phyloP scores from a whole-genome alignment of 148 eudicot genomes.

The Pharnaceum exiguum region DNA sequence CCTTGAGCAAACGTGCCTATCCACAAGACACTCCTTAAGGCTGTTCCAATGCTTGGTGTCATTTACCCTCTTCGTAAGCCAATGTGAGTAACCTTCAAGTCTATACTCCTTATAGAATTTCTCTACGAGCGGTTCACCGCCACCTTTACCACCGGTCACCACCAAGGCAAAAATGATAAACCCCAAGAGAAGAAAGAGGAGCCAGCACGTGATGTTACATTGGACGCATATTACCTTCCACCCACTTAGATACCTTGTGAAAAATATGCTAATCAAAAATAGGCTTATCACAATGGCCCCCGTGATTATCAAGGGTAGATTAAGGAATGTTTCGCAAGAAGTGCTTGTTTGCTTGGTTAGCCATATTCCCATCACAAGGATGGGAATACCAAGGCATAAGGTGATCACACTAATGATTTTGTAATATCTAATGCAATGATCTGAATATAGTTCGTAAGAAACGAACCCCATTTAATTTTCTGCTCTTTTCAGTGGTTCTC shows the following conservation, averaged over 20 bases:
- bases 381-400: slow-evolving; percentile 1
- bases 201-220: not conserved
- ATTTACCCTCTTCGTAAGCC: slow-evolving; percentile 7
- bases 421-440: too few relatives aligned
- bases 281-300: slow-evolving; percentile 2
- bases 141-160: not conserved
- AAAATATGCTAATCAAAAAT: too few relatives aligned
- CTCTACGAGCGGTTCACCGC: not conserved
- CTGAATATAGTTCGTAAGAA: too few relatives aligned
- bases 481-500: too few relatives aligned
- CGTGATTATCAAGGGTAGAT: not conserved
- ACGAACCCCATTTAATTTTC: too few relatives aligned
- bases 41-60: not conserved
- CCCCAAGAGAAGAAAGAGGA: not conserved
- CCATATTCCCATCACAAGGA: slow-evolving; percentile 1
- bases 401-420: not conserved
- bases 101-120: slow-evolving; percentile 6
- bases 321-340: slow-evolving; percentile 5
- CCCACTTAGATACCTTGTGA: too few relatives aligned
- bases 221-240: slow-evolving; percentile 3
- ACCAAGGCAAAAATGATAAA: slow-evolving; percentile 6
- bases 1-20: not conserved
- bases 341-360: not conserved
- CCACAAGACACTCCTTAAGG: not conserved
- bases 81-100: slow-evolving; percentile 7